These are phyloP conservation scores for Acacia crassicarpa DNA, from an alignment of 306 rosid genomes.

Conservation along the genomic window DNA sequence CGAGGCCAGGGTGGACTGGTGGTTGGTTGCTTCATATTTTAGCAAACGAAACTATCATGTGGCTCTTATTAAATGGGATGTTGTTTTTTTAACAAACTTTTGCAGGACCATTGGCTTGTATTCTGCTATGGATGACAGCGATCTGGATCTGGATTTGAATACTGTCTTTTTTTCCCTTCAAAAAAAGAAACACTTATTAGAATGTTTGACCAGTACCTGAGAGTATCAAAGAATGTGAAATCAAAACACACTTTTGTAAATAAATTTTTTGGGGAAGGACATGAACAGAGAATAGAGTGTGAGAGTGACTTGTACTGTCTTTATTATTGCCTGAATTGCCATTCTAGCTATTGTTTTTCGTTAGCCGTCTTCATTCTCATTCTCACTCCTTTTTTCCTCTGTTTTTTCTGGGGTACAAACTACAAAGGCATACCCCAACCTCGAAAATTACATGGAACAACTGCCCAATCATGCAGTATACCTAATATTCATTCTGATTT, in stretches of 20 bases:
- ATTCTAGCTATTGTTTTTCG: background rate
- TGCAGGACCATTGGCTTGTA: constrained; percentile 45
- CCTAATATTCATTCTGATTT: background rate
- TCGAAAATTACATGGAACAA: no score
- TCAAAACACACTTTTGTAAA: constrained; percentile 24
- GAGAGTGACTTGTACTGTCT: background rate
- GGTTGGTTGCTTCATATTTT: background rate
- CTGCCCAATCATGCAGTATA: no score
- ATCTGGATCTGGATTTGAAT: constrained; percentile 3
- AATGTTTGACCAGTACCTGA: background rate
- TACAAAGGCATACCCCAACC: no score
- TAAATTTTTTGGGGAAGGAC: constrained; percentile 22
- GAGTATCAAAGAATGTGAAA: background rate
- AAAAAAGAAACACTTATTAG: background rate
- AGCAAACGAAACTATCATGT: background rate
- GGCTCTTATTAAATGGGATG: background rate
- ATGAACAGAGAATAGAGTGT: background rate
- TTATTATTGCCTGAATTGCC: background rate
- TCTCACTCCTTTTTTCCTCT: background rate
- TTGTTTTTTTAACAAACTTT: constrained; percentile 6
- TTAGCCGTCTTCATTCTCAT: background rate
- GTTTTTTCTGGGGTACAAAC: no score
- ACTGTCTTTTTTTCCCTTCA: no score
- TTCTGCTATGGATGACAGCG: constrained; percentile 42
- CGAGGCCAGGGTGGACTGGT: background rate